Evolutionary conservation across 768 basidiomycete species (phyloP).

Genomic region (Crucibulum laeve): DNA sequence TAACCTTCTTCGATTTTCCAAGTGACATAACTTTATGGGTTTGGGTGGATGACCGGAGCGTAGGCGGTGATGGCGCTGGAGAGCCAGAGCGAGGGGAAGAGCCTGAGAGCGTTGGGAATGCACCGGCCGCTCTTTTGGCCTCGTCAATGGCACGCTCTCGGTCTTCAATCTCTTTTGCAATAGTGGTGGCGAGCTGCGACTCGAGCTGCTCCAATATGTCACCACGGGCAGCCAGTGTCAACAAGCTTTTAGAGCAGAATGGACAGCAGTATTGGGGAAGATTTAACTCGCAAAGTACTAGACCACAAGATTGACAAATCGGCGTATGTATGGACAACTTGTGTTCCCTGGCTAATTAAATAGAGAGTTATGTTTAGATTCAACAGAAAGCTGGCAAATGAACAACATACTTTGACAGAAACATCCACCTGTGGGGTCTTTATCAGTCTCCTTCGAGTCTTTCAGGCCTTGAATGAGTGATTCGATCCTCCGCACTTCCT

Average conservation of each 20-base stretch:
- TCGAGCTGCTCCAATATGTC: slow-evolving; percentile 41
- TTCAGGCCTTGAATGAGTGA: slow-evolving; percentile 35
- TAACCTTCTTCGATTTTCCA: slow-evolving; percentile 41
- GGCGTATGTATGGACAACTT: slow-evolving; percentile 51
- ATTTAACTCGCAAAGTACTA: slow-evolving; percentile 60
- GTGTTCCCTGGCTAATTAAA: slow-evolving; percentile 47
- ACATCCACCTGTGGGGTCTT: slow-evolving; percentile 62
- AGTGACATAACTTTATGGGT: slow-evolving; percentile 61
- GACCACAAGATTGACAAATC: slow-evolving; percentile 54
- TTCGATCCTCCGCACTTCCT: slow-evolving; percentile 44
- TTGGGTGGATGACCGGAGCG: slow-evolving; percentile 22
- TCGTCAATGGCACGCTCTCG: slow-evolving; percentile 42
- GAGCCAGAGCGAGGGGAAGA: slow-evolving; percentile 7
- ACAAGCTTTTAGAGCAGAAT: slow-evolving; percentile 38
- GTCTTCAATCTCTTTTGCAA: slow-evolving; percentile 44
- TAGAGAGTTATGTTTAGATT: background rate
- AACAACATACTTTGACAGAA: slow-evolving; percentile 57
- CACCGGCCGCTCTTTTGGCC: slow-evolving; percentile 47
- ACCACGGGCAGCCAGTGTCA: slow-evolving; percentile 25
- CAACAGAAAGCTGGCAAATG: background rate
- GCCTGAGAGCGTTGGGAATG: slow-evolving; percentile 52
- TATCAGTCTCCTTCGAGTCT: slow-evolving; percentile 25
- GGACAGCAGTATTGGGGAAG: slow-evolving; percentile 53
- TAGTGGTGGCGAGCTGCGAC: slow-evolving; percentile 33
- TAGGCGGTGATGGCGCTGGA: slow-evolving; percentile 6